These are phyloP conservation scores for Tilletia caries DNA, from an alignment of 1,284 basidiomycete species.

Conservation along the genomic window DNA sequence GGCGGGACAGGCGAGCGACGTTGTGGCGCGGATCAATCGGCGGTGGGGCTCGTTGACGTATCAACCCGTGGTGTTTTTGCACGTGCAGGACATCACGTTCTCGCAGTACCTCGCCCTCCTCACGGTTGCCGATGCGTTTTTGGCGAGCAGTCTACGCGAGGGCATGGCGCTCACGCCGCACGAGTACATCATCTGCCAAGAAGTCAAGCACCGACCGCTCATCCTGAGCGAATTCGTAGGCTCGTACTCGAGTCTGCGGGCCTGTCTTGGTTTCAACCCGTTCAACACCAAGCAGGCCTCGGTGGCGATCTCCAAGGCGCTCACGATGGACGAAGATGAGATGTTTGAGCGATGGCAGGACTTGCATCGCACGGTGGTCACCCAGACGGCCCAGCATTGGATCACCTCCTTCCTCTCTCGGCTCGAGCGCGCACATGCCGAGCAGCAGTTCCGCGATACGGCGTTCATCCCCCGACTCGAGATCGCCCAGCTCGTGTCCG, in stretches of 20 bases:
- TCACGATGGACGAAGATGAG: constrained; percentile 74
- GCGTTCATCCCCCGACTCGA: constrained; percentile 49
- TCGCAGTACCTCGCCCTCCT: constrained; percentile 78
- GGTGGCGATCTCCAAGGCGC: constrained; percentile 68
- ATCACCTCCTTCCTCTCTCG: constrained; percentile 68
- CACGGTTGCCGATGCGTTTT: constrained; percentile 79
- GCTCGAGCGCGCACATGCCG: constrained; percentile 46
- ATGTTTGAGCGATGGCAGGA: constrained; percentile 75
- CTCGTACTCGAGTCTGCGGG: constrained; percentile 77
- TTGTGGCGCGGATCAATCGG: constrained; percentile 76
- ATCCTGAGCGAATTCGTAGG: constrained; percentile 75
- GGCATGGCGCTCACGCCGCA: constrained; percentile 81
- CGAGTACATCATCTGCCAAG: constrained; percentile 69
- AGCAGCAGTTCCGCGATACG: constrained; percentile 43
- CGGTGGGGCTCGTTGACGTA: constrained; percentile 77
- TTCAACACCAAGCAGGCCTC: constrained; percentile 57
- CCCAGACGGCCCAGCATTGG: constrained; percentile 80
- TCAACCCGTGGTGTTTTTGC: constrained; percentile 80
- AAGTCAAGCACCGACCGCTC: constrained; percentile 65
- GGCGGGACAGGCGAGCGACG: constrained; percentile 70
- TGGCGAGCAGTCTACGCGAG: constrained; percentile 76
- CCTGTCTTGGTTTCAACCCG: constrained; percentile 78
- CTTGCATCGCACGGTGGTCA: constrained; percentile 77
- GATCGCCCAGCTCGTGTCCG: constrained; percentile 50
- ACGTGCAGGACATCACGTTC: constrained; percentile 80